A percentile compares a stretch with the other conserved stretches of the same genome.
phyloP scores from a whole-genome alignment of 257 asterid genomes.

The Ajuga chamaepitys region DNA sequence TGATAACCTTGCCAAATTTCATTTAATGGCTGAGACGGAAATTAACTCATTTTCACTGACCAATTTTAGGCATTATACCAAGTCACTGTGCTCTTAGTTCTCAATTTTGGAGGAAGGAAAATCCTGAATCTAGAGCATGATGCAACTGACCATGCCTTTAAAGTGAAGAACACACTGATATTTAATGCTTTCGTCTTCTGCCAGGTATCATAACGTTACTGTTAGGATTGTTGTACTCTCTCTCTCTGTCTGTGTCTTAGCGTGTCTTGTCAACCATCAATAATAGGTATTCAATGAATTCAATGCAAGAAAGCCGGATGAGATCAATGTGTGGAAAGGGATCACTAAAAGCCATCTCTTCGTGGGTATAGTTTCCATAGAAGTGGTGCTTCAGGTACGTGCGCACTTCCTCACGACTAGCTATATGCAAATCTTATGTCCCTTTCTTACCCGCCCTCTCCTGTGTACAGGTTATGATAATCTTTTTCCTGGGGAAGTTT shows the following conservation, averaged over 20 bases:
- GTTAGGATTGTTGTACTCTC: neutral
- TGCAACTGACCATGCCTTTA: conserved; percentile 22
- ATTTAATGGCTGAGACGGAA: neutral
- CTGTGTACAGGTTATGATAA: conserved; percentile 52
- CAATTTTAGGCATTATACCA: conserved; percentile 77
- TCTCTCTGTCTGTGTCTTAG: neutral
- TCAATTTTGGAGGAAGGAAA: conserved; percentile 69
- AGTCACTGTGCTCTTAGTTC: conserved; percentile 77
- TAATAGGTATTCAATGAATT: conserved; percentile 77
- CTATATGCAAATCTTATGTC: neutral
- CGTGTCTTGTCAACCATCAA: neutral
- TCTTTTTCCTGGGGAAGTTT: conserved; percentile 84
- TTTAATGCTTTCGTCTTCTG: conserved; percentile 92
- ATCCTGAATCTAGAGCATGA: conserved; percentile 52
- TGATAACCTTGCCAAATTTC: neutral
- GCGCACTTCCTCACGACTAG: neutral
- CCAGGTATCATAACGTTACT: conserved; percentile 44
- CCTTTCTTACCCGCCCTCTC: neutral
- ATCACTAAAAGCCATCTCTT: conserved; percentile 72
- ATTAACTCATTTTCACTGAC: neutral
- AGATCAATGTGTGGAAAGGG: conserved; percentile 70
- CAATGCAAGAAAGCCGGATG: conserved; percentile 93
- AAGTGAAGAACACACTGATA: conserved; percentile 65
- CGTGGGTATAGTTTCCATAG: conserved; percentile 56
- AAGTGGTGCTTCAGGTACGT: conserved; percentile 78